Conservation (phyloP, 2,329 filamentous ascomycete genomes). For the Monilinia aucupariae region DNA sequence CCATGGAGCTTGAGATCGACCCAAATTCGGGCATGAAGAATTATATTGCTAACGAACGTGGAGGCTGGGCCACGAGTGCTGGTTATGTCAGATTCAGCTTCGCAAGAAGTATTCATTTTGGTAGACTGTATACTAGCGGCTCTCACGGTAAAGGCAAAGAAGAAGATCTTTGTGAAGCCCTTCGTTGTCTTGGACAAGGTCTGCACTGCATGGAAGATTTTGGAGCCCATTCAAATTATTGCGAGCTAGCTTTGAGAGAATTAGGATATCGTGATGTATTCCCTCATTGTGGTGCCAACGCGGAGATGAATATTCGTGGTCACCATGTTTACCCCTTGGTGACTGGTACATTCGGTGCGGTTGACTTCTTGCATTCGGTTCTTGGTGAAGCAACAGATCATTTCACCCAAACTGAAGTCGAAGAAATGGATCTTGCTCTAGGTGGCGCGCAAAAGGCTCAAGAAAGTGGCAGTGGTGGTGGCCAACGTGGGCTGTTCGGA, state of each 20-base stretch:
- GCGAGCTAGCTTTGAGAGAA: constrained; percentile 70
- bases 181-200: constrained; percentile 56
- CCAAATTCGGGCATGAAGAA: constrained; percentile 92
- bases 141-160: constrained; percentile 59
- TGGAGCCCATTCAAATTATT: constrained; percentile 79
- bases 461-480: constrained; percentile 32
- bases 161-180: constrained; percentile 72
- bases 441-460: constrained; percentile 52
- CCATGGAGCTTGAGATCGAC: constrained; percentile 68
- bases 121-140: constrained; percentile 67
- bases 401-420: constrained; percentile 78
- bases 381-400: constrained; percentile 73
- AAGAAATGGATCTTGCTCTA: constrained; percentile 69
- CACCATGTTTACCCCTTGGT: constrained; percentile 68
- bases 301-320: constrained; percentile 61
- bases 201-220: constrained; percentile 58
- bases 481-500: constrained; percentile 36
- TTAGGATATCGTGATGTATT: constrained; percentile 65
- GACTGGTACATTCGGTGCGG: constrained; percentile 71
- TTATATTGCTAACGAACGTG: constrained; percentile 89
- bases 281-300: constrained; percentile 62
- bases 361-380: constrained; percentile 76
- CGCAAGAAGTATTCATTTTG: constrained; percentile 69
- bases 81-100: constrained; percentile 78
- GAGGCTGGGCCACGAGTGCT: constrained; percentile 82